Conservation (phyloP, 2,329 filamentous ascomycete species). For the Ophiostoma ulmi region DNA sequence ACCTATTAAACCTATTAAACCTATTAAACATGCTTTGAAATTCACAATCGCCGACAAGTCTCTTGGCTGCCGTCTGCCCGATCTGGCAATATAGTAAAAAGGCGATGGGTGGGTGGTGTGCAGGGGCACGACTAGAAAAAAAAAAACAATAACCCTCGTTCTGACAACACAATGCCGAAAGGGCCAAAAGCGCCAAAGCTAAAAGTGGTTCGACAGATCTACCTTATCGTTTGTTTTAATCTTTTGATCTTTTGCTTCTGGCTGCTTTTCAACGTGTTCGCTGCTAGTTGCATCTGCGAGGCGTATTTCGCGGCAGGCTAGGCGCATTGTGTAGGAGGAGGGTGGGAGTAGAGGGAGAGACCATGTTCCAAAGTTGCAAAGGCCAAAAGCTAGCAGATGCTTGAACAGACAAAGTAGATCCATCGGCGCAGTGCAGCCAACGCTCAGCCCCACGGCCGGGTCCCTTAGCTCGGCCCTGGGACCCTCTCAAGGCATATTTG, state of each 20-base stretch:
- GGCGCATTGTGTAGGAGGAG: constrained; percentile 17
- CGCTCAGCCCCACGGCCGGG: constrained; percentile 27
- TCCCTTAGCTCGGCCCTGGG: constrained; percentile 17
- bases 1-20: too few relatives aligned
- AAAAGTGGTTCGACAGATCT: background rate
- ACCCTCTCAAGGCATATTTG: constrained; percentile 24
- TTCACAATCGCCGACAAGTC: background rate
- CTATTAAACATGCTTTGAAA: background rate
- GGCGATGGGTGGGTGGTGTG: background rate
- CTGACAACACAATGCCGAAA: background rate
- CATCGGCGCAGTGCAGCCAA: constrained; percentile 19
- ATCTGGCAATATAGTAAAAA: background rate
- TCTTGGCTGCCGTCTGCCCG: background rate
- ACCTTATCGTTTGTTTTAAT: too few relatives aligned
- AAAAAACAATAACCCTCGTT: background rate
- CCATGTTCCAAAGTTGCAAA: too few relatives aligned
- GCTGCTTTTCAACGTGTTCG: background rate
- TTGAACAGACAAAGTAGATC: background rate
- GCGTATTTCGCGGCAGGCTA: constrained; percentile 23
- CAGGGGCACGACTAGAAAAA: background rate
- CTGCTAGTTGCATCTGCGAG: constrained; percentile 18
- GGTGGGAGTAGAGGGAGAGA: too few relatives aligned
- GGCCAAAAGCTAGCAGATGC: background rate
- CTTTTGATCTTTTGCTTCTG: background rate
- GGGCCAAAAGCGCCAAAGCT: background rate